Percentiles rank a stretch among this genome's conserved stretches.
Evolutionary conservation across 2,329 filamentous ascomycete genomes (phyloP).

Genomic region (Aspergillus sp.): DNA sequence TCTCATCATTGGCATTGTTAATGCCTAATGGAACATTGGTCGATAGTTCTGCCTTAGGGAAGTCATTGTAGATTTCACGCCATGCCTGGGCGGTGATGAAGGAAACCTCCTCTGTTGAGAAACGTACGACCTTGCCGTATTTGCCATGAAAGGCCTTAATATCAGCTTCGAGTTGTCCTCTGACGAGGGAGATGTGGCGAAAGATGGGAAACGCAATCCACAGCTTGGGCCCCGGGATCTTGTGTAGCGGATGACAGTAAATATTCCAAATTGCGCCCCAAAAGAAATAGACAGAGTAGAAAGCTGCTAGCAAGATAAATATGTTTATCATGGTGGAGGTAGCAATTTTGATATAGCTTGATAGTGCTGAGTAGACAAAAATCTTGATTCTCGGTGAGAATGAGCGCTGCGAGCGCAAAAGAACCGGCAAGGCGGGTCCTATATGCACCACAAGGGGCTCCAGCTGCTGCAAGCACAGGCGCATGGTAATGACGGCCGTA

Average conservation of each 20-base stretch:
- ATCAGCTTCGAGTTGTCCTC: conserved; percentile 7
- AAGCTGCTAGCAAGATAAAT: neutral
- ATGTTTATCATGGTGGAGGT: no score
- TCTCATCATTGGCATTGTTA: conserved; percentile 7
- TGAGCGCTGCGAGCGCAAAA: no score
- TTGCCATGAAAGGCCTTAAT: conserved; percentile 3
- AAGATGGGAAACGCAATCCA: conserved; percentile 13
- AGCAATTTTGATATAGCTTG: no score
- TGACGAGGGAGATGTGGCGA: conserved; percentile 4
- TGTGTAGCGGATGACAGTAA: conserved; percentile 9
- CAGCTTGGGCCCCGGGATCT: conserved; percentile 10
- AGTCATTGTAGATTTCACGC: conserved; percentile 21
- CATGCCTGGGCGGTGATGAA: conserved; percentile 19
- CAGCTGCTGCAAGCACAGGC: no score
- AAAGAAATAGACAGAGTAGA: neutral
- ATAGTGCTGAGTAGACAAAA: no score
- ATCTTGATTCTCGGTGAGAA: no score
- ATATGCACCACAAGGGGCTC: neutral
- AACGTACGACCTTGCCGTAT: conserved; percentile 20
- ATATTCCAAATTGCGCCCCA: conserved; percentile 9
- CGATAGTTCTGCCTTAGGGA: conserved; percentile 6
- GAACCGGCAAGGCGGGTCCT: neutral
- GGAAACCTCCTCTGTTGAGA: conserved; percentile 27
- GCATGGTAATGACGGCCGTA: no score
- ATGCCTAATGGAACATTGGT: conserved; percentile 5